A percentile compares a stretch with the other conserved stretches of the same genome.
These are phyloP conservation scores for Apophysomyces ossiformis DNA, from an alignment of 371 early-diverging fungal species.

Conservation along the genomic window DNA sequence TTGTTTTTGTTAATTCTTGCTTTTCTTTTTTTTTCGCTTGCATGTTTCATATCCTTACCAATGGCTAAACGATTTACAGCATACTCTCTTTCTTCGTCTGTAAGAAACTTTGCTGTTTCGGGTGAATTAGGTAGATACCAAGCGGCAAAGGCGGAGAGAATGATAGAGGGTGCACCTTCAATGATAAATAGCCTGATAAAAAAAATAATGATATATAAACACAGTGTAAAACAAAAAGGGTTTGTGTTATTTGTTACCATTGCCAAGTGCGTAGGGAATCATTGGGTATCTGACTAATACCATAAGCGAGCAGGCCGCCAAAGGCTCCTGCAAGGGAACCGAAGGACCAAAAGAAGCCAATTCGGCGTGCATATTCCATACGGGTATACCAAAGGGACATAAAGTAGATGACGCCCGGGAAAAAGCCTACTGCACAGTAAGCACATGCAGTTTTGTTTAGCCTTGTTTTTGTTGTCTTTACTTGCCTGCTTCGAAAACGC, in stretches of 20 bases:
- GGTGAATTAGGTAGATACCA: slow-evolving; percentile 64
- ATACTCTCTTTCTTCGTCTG: slow-evolving; percentile 54
- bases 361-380: slow-evolving; percentile 42
- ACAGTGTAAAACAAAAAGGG: background rate
- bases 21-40: background rate
- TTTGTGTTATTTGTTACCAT: slow-evolving; percentile 26
- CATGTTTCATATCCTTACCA: slow-evolving; percentile 21
- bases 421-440: slow-evolving; percentile 19
- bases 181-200: slow-evolving; percentile 59
- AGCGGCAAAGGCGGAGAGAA: slow-evolving; percentile 40
- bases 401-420: slow-evolving; percentile 37
- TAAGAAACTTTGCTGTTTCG: slow-evolving; percentile 58
- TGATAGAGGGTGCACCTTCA: slow-evolving; percentile 53
- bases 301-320: slow-evolving; percentile 39
- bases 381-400: slow-evolving; percentile 52
- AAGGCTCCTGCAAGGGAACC: slow-evolving; percentile 49
- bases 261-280: slow-evolving; percentile 41
- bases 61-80: slow-evolving; percentile 48
- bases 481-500: slow-evolving; percentile 27
- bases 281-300: slow-evolving; percentile 36
- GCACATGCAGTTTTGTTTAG: background rate
- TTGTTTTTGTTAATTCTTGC: too few relatives aligned
- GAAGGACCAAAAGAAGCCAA: slow-evolving; percentile 49
- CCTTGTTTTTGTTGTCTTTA: background rate
- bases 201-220: background rate